Conservation (phyloP, 2,329 filamentous ascomycete species). For the Alternaria sp. region DNA sequence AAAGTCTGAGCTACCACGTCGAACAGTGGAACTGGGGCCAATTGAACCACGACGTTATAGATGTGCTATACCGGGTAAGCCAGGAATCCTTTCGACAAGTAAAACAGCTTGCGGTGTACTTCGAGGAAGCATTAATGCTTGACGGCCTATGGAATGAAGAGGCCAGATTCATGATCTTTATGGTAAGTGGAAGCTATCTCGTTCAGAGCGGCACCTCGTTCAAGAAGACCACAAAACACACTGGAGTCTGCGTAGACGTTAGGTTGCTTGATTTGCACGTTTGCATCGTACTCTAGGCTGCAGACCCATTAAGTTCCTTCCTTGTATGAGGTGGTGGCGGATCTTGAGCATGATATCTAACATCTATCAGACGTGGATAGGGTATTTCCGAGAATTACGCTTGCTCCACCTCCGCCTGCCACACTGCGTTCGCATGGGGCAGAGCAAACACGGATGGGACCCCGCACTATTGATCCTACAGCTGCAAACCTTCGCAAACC, state of each 20-base stretch:
- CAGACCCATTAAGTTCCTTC: too few species aligned
- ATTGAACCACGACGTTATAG: not conserved
- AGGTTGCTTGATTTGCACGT: too few species aligned
- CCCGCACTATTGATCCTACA: not conserved
- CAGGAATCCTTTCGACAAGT: not conserved
- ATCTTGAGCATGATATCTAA: not conserved
- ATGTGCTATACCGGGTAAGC: not conserved
- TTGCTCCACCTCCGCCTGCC: not conserved
- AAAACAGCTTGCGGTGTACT: not conserved
- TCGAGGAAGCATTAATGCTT: not conserved
- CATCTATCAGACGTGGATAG: not conserved
- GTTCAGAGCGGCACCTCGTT: too few species aligned
- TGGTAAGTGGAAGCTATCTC: too few species aligned
- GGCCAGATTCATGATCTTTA: too few species aligned
- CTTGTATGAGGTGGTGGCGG: too few species aligned
- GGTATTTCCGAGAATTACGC: not conserved
- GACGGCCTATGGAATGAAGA: too few species aligned
- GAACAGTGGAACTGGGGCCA: not conserved
- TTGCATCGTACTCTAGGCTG: too few species aligned
- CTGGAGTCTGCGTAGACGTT: too few species aligned
- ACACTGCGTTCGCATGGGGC: not conserved
- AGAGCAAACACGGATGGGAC: not conserved
- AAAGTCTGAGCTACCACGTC: not conserved
- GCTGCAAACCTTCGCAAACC: not conserved
- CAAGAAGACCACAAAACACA: too few species aligned